Base-by-base conservation (phyloP, 2,329 filamentous ascomycete genomes). In the Dactylonectria estremocensis region DNA sequence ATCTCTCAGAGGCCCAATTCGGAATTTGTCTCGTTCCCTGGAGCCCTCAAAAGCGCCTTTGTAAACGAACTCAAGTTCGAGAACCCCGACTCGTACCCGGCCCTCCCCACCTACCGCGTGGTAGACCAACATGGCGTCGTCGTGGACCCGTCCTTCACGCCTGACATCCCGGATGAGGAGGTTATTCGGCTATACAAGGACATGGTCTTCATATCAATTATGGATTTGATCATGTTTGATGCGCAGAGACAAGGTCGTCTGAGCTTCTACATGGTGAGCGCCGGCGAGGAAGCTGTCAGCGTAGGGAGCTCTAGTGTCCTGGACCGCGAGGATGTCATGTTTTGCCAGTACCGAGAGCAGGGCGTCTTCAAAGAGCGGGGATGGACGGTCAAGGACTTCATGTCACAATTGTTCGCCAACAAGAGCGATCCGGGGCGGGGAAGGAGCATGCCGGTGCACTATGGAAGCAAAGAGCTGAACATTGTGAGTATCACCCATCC, bases 201-300 rank as follows among this genome's bases (percentile, higher is more conserved):
- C 74, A 92, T 93, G 91, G 76, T 92, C 10, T 87, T 85, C 40
- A 84, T 91, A 10, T 90, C 92, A 63, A 93, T 98, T 73, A 96
- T 99, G 94, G 96, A 99, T 78, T 81, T 97, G 62, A 93, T 98
- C 79, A 98, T 98, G 95, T 98, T 97, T 77, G 96, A 99, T 77
- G 95, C 96, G 0, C 96, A 99, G 82, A 88, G 96, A 52, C 96
- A 99, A 82, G 95, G 95, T n/a, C 90, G 94, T 20, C 83, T 97
- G 63, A 95, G 92, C 80, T 99, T 99, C 83, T 99, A 99, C 82
- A 98, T 99, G 93, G 95, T 95, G 77, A 95, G 93, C 43, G 93
- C 95, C 0, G 95, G 95, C 65, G 95, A 98, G 84, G 96, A 99
- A 85, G 96, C 95, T 37, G 95, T 97, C 59, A 93, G 94, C 49